A percentile compares a stretch with the other conserved stretches of the same genome.
Conservation (phyloP, 306 rosid genomes). For the Corylus avellana region DNA sequence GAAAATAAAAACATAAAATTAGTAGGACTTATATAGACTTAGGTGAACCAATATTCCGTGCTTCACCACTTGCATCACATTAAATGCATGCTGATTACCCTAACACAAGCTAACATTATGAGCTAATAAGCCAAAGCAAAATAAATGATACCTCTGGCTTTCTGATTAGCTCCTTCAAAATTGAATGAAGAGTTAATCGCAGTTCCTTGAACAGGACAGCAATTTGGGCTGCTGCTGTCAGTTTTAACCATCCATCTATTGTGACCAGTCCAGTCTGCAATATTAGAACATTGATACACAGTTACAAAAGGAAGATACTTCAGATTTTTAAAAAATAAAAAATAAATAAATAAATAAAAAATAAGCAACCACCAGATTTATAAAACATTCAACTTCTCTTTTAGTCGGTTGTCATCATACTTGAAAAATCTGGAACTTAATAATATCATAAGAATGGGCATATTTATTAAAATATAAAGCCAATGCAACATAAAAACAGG, state of each 20-base stretch:
- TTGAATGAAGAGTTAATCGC: slow-evolving; percentile 72
- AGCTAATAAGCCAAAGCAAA: slow-evolving; percentile 18
- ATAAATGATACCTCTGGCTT: slow-evolving; percentile 73
- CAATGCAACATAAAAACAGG: neutral
- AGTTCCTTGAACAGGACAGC: slow-evolving; percentile 96
- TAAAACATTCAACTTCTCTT: neutral
- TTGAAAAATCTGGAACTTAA: neutral
- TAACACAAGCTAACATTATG: slow-evolving; percentile 9
- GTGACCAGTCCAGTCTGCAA: slow-evolving; percentile 67
- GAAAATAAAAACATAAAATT: too few relatives aligned
- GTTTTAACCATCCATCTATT: slow-evolving; percentile 93
- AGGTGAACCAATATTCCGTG: too few relatives aligned
- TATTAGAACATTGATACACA: slow-evolving; percentile 14
- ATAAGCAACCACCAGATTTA: neutral
- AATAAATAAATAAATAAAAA: neutral
- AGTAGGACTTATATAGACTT: too few relatives aligned
- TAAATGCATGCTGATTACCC: too few relatives aligned
- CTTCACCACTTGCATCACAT: too few relatives aligned
- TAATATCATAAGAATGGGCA: neutral
- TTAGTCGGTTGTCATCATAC: neutral
- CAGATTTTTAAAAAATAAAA: neutral
- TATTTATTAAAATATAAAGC: neutral
- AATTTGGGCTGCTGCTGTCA: slow-evolving; percentile 92
- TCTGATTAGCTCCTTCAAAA: slow-evolving; percentile 75
- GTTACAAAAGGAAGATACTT: slow-evolving; percentile 2